Base-by-base conservation (phyloP, 2,329 filamentous ascomycete species). In the Cladosporium sphaerospermum region DNA sequence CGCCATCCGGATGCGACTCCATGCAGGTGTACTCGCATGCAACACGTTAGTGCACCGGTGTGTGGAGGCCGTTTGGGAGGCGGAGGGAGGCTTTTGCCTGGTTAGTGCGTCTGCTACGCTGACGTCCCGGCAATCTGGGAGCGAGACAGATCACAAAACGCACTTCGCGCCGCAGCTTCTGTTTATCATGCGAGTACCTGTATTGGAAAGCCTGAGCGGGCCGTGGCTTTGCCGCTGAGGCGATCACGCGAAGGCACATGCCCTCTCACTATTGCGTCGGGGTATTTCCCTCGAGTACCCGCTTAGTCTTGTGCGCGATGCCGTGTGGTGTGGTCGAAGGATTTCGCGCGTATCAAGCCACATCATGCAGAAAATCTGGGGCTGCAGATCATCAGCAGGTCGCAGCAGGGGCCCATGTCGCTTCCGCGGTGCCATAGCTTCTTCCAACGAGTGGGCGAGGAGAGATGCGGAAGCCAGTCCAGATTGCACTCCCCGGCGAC, bases 101-200 rank as follows among this genome's bases (percentile, higher is more conserved):
- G 37, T 23, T 32, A 28, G 45, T 18, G 42, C 36, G 51, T 14
- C 45, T 53, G 51, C 40, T 41, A 45, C 23, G 44, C 39, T 52
- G 46, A 43, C 33, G 32, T 53, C 50, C 50, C 50, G 41, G 44
- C 28, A 34, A 56, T 43, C 18, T 52, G 49, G 41, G 40, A 52
- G 36, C 45, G 48, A 54, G 54, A 64, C 61, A 61, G 60, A 61
- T 65, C 61, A 64, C 63, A 64, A 64, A 65, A 53, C 28, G 36
- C 46, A 46, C 40, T 53, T 49, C 46, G 51, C 57, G 56, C 60
- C 57, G 60, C 50, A 46, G 44, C 45, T 53, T 36, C 37, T 44
- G 36, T 36, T 47, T 45, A 44, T 47, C 42, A 46, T 39, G 45
- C 23, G n/a, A 42, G 32, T 47, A 28, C 37, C 41, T 45, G 33